phyloP scores from a whole-genome alignment of 495 filamentous ascomycete genomes.

The Hyaloscypha bicolor region DNA sequence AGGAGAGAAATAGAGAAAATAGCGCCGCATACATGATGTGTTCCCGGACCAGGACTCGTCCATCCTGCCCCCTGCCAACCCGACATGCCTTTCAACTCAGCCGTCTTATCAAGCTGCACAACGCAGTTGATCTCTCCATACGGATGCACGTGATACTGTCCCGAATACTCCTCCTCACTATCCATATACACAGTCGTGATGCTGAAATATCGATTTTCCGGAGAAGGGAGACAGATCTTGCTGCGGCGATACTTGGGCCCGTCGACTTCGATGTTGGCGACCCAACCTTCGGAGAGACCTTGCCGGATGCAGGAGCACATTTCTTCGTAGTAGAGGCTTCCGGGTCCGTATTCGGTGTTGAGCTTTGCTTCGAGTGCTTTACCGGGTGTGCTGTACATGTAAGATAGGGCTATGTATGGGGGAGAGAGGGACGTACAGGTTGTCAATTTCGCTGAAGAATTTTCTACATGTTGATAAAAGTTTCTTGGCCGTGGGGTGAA shows the following conservation, averaged over 20 bases:
- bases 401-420: not conserved
- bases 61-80: constrained; percentile 50
- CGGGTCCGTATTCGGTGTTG: constrained; percentile 46
- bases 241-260: constrained; percentile 47
- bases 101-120: constrained; percentile 43
- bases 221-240: constrained; percentile 40
- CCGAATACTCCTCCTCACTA: constrained; percentile 40
- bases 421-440: constrained; percentile 36
- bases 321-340: constrained; percentile 44
- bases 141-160: constrained; percentile 50
- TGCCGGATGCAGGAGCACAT: constrained; percentile 41
- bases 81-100: constrained; percentile 46
- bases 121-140: constrained; percentile 54
- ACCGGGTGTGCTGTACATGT: constrained; percentile 43
- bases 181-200: constrained; percentile 56
- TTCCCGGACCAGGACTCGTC: constrained; percentile 46
- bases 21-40: constrained; percentile 40
- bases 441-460: constrained; percentile 46
- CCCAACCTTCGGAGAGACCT: constrained; percentile 50
- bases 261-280: constrained; percentile 42
- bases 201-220: constrained; percentile 45
- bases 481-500: constrained; percentile 41
- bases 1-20: no score
- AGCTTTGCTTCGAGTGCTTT: constrained; percentile 43
- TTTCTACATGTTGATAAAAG: constrained; percentile 40